phyloP scores from a whole-genome alignment of 805 yeast genomes.

The Monosporozyma siamensis region DNA sequence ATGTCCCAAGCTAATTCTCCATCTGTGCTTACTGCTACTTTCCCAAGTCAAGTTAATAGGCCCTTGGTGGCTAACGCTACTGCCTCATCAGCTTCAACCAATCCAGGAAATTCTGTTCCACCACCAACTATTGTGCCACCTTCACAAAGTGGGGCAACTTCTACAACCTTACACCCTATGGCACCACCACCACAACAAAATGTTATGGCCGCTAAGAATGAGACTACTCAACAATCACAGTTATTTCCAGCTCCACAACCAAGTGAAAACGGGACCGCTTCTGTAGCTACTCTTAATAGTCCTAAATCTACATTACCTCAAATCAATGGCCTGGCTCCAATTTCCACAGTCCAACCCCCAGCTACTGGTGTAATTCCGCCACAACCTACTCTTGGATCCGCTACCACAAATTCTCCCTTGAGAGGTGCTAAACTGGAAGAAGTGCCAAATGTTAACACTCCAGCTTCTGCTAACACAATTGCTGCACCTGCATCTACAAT shows the following conservation, averaged over 20 bases:
- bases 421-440: conserved; percentile 2
- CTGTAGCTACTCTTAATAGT: not conserved
- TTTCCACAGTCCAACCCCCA: conserved; percentile 15
- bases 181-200: not conserved
- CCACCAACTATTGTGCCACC: not conserved
- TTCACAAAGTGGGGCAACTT: not conserved
- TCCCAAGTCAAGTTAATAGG: conserved; percentile 1
- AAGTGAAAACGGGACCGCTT: not conserved
- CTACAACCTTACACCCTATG: conserved; percentile 1
- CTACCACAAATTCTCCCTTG: too few relatives aligned
- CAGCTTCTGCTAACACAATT: conserved; percentile 9
- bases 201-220: not conserved
- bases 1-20: conserved; percentile 10
- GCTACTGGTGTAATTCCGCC: conserved; percentile 9
- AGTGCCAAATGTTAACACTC: too few relatives aligned
- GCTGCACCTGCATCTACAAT: too few relatives aligned
- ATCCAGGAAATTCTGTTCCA: not conserved
- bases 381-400: not conserved
- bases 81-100: not conserved
- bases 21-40: conserved; percentile 15
- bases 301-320: conserved; percentile 1
- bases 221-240: not conserved
- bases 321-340: conserved; percentile 15
- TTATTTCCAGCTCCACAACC: not conserved
- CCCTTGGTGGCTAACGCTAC: not conserved